These are phyloP conservation scores for Podaxis sp. DNA, from an alignment of 768 basidiomycete genomes.

Conservation along the genomic window DNA sequence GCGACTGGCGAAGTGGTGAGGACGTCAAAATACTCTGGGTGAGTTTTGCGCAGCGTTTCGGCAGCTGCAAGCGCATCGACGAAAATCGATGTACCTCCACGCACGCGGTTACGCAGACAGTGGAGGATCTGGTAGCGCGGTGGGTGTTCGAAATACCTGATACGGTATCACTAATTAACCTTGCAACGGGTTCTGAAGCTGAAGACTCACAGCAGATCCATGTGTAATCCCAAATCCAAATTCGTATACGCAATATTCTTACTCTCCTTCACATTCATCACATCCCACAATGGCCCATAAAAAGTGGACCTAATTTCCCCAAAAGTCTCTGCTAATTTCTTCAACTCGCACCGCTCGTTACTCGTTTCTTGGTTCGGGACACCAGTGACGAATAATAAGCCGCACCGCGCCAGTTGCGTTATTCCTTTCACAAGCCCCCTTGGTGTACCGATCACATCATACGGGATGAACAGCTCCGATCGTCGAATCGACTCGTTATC, in stretches of 20 bases:
- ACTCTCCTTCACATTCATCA: conserved; percentile 67
- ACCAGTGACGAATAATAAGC: conserved; percentile 65
- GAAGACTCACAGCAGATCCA: conserved; percentile 79
- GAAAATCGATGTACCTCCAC: conserved; percentile 83
- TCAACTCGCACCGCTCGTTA: conserved; percentile 61
- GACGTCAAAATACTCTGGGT: conserved; percentile 50
- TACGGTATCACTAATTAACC: neutral
- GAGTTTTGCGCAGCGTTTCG: conserved; percentile 35
- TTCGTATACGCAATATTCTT: conserved; percentile 95
- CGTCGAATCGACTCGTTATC: conserved; percentile 15
- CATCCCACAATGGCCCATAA: conserved; percentile 89
- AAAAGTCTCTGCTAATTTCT: conserved; percentile 59
- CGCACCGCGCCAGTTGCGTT: conserved; percentile 64
- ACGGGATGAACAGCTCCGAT: conserved; percentile 54
- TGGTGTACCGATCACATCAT: conserved; percentile 42
- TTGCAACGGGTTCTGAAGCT: neutral
- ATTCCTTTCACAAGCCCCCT: conserved; percentile 53
- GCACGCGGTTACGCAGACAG: conserved; percentile 79
- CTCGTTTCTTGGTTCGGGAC: conserved; percentile 64
- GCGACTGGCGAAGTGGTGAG: conserved; percentile 66
- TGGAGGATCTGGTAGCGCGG: conserved; percentile 93
- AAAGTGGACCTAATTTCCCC: conserved; percentile 83
- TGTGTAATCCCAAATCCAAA: conserved; percentile 81
- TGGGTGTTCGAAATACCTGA: conserved; percentile 86
- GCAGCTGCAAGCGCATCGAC: conserved; percentile 77